These are phyloP conservation scores for Zoysia pacifica DNA, from an alignment of 176 grass and related monocot species.

Conservation along the genomic window DNA sequence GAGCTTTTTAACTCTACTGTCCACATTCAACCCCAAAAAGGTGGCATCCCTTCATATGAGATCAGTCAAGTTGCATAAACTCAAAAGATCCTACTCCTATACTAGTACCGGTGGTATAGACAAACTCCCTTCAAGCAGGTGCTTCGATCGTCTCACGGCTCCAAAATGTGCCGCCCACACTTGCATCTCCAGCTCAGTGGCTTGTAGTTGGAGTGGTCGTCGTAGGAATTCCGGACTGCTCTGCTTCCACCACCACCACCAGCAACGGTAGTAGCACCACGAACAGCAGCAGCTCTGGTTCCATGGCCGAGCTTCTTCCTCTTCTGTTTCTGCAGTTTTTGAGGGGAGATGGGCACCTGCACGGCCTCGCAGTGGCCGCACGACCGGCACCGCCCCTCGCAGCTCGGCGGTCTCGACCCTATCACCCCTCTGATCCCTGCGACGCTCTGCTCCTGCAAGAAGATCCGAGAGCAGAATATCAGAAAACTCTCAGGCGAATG, in stretches of 20 bases:
- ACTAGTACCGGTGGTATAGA: slow-evolving; percentile 36
- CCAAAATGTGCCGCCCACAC: slow-evolving; percentile 51
- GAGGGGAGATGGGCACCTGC: slow-evolving; percentile 54
- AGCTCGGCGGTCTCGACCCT: slow-evolving; percentile 63
- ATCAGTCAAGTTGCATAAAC: neutral
- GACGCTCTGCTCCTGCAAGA: slow-evolving; percentile 34
- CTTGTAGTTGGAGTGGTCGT: slow-evolving; percentile 79
- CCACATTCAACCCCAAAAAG: neutral
- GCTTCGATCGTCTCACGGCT: slow-evolving; percentile 23
- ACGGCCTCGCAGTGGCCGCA: slow-evolving; percentile 66
- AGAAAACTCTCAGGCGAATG: neutral
- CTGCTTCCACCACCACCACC: neutral
- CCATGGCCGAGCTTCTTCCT: slow-evolving; percentile 35
- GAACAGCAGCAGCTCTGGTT: neutral
- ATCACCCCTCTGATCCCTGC: slow-evolving; percentile 39
- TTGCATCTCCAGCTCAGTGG: slow-evolving; percentile 74
- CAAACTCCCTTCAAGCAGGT: neutral
- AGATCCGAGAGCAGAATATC: neutral
- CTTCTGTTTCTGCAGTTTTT: slow-evolving; percentile 25
- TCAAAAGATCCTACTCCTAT: slow-evolving; percentile 11
- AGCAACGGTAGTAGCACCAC: neutral
- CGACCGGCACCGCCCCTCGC: slow-evolving; percentile 58
- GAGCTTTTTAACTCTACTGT: neutral
- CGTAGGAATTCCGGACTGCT: slow-evolving; percentile 39
- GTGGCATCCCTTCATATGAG: neutral